Conservation (phyloP, 1,284 basidiomycete genomes). For the Heterobasidion occidentale region DNA sequence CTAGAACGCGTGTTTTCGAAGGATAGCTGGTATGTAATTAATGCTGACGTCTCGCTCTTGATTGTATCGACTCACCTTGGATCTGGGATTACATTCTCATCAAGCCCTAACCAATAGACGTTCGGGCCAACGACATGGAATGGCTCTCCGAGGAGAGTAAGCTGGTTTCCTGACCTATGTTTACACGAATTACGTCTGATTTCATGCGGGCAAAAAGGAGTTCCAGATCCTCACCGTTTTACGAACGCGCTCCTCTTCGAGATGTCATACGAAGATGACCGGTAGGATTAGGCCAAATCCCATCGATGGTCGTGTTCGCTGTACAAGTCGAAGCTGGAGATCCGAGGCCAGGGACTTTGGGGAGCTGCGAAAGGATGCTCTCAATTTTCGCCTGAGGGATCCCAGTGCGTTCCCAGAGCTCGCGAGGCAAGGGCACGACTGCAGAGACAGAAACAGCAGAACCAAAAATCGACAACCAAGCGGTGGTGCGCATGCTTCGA, state of each 20-base stretch:
- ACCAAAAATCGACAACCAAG: background rate
- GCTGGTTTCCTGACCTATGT: background rate
- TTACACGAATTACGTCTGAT: background rate
- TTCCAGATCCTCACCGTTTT: background rate
- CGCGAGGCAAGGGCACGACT: background rate
- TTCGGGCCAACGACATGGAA: constrained; percentile 10
- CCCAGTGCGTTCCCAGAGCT: background rate
- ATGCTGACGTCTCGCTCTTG: background rate
- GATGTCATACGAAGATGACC: background rate
- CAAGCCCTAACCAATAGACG: constrained; percentile 25
- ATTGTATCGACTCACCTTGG: constrained; percentile 1
- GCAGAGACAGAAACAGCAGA: background rate
- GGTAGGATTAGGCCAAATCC: background rate
- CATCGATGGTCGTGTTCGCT: background rate
- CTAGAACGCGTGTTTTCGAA: constrained; percentile 18
- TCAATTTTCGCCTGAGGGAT: background rate
- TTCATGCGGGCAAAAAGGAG: background rate
- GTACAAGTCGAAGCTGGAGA: background rate
- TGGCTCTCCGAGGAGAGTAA: background rate
- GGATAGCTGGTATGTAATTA: constrained; percentile 21
- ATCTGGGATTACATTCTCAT: constrained; percentile 14
- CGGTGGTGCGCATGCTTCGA: background rate
- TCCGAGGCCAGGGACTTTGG: background rate
- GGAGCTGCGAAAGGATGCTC: background rate
- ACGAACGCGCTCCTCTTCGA: background rate